These are phyloP conservation scores for Ceratocystis harringtonii DNA, from an alignment of 2,329 filamentous ascomycete genomes.

Conservation along the genomic window DNA sequence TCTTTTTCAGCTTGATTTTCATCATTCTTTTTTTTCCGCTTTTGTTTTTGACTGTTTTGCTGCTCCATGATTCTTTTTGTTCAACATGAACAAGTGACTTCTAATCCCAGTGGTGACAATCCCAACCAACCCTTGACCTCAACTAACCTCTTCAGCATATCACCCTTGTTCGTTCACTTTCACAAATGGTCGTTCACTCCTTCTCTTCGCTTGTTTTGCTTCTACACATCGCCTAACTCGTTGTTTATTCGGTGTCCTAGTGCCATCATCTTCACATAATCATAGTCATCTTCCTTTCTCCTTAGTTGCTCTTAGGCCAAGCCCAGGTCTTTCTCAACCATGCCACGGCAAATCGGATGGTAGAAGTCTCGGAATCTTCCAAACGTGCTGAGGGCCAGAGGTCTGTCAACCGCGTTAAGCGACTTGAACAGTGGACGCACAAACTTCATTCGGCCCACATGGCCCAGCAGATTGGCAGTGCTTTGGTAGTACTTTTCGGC, in stretches of 20 bases:
- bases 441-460: conserved; percentile 93
- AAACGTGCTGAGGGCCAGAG: conserved; percentile 68
- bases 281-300: neutral
- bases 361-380: conserved; percentile 83
- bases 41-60: conserved; percentile 1
- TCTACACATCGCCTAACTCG: neutral
- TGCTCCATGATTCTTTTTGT: neutral
- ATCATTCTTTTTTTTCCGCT: neutral
- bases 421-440: conserved; percentile 71
- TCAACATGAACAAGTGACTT: neutral
- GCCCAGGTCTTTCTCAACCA: conserved; percentile 70
- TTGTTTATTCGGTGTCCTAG: neutral
- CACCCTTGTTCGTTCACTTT: no score
- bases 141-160: no score
- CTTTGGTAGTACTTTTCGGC: conserved; percentile 54
- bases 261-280: neutral
- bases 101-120: neutral
- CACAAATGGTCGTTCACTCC: neutral
- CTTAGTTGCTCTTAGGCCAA: conserved; percentile 3
- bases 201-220: neutral
- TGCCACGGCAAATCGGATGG: conserved; percentile 75
- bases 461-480: conserved; percentile 59
- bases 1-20: conserved; percentile 3
- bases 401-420: conserved; percentile 57
- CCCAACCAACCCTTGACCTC: no score